Evolutionary conservation across 2,329 filamentous ascomycete genomes (phyloP).

Genomic region (Colletotrichum sojae): DNA sequence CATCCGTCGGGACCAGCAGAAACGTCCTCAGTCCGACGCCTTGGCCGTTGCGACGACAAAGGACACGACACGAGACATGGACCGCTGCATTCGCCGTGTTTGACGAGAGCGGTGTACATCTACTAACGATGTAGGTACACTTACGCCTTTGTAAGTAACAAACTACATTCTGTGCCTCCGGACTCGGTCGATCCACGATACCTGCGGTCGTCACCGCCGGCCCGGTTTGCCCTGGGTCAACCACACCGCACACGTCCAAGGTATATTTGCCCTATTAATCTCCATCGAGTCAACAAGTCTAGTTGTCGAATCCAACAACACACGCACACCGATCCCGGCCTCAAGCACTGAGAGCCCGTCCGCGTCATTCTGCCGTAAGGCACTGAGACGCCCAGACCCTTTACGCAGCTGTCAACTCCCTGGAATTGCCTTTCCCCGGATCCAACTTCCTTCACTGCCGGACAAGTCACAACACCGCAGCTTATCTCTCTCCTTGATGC

Average conservation of each 20-base stretch:
- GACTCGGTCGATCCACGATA: neutral
- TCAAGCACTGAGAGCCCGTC: conserved; percentile 1
- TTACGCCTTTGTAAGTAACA: neutral
- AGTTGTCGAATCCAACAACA: too few species aligned
- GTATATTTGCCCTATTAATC: too few species aligned
- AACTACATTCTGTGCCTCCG: conserved; percentile 3
- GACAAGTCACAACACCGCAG: conserved; percentile 28
- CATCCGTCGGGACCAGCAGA: conserved; percentile 13
- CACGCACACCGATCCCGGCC: neutral
- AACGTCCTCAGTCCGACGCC: conserved; percentile 10
- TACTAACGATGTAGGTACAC: too few species aligned
- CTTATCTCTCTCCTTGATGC: conserved; percentile 28
- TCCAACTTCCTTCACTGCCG: conserved; percentile 25
- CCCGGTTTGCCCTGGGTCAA: neutral
- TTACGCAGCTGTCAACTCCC: conserved; percentile 17
- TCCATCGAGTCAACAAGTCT: too few species aligned
- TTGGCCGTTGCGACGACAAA: conserved; percentile 3
- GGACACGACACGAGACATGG: neutral
- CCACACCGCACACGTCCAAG: neutral
- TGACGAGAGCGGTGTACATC: too few species aligned
- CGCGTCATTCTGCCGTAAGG: conserved; percentile 11
- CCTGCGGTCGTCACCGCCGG: neutral
- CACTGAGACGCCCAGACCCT: conserved; percentile 24
- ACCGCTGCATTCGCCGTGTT: neutral
- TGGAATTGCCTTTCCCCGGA: conserved; percentile 34